Percentiles rank a stretch among this genome's conserved stretches.
Evolutionary conservation across 306 rosid species (phyloP).

Genomic region (Sindora glabra): DNA sequence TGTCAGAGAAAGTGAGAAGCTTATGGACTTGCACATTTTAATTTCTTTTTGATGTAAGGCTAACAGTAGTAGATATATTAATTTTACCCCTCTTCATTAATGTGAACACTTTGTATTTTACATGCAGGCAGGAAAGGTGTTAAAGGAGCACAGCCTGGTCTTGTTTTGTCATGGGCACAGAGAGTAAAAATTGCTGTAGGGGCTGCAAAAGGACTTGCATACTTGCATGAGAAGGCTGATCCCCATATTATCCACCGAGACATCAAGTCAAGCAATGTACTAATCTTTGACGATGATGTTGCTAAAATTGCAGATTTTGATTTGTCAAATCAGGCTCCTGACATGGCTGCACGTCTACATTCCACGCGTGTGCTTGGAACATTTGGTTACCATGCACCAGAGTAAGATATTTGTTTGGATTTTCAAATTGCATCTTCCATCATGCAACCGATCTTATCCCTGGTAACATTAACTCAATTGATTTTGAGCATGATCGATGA

Average conservation of each 20-base stretch:
- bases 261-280: slow-evolving; percentile 85
- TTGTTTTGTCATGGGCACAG: slow-evolving; percentile 79
- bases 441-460: too few species aligned
- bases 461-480: too few species aligned
- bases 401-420: slow-evolving; percentile 47
- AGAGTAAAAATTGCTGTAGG: slow-evolving; percentile 94
- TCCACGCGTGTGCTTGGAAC: slow-evolving; percentile 95
- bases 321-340: slow-evolving; percentile 94
- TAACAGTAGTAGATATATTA: neutral
- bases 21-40: neutral
- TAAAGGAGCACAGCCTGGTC: slow-evolving; percentile 92
- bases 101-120: neutral
- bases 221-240: slow-evolving; percentile 72
- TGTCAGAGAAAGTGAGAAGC: neutral
- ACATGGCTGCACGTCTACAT: slow-evolving; percentile 93
- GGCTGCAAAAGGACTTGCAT: slow-evolving; percentile 87
- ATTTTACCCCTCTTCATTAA: neutral
- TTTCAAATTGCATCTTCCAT: too few species aligned
- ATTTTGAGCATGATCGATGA: neutral
- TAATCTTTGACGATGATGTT: slow-evolving; percentile 75
- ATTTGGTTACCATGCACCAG: slow-evolving; percentile 94
- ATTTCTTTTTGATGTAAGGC: neutral
- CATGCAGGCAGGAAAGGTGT: slow-evolving; percentile 86
- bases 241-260: slow-evolving; percentile 82
- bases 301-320: slow-evolving; percentile 93